Evolutionary conservation across 225 moss, liverwort and hornwort species (phyloP), one percentile per base, ranked within the genome.

Genomic region (Takakia lepidozioides): DNA sequence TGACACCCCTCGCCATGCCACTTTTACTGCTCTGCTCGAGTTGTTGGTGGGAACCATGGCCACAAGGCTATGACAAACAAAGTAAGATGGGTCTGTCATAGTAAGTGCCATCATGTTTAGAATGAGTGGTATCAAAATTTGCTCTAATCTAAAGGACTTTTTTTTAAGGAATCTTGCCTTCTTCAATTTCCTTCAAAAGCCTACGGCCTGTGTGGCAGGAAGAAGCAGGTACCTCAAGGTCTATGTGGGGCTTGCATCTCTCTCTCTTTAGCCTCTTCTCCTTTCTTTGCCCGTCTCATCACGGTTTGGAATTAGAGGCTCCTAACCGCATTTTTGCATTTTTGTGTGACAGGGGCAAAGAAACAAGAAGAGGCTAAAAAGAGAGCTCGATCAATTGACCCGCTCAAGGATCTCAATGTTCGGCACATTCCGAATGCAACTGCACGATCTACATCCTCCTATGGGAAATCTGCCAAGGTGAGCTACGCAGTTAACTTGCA

Each of bases 401-500:
- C 70, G 5, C 57, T 71, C 37, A 67, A 58, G 60, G 79, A 80
- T 51, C 34, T 70, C 44, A 80, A 70, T 54, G 35, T 70, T 3
- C 63, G 70, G 54, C 59, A 70, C 26, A 51, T 54, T 27, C 20
- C 38, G 16, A 55, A 46, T 28, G 59, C 44, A 27, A 57, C 57
- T 21, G 67, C 43, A 41, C 67, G 73, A 25, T 56, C 65, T 2
- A 65, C 73, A 4, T 78, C 78, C 4, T 74, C 69, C 15, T 79
- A 66, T 57, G 74, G 73, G 23, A 79, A 79, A 44, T 79, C 79
- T 56, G 63, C 79, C 1, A 74, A 79, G 73, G 79, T 74, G 10
- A 35, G 65, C n/a, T n/a, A n/a, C n/a, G n/a, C n/a, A n/a, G n/a
- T n/a, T n/a, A n/a, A n/a, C n/a, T n/a, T n/a, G n/a, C n/a, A n/a